Evolutionary conservation across 2,329 filamentous ascomycete species (phyloP), one percentile per base, ranked within the genome.

Genomic region (Pyrenochaeta sp.): DNA sequence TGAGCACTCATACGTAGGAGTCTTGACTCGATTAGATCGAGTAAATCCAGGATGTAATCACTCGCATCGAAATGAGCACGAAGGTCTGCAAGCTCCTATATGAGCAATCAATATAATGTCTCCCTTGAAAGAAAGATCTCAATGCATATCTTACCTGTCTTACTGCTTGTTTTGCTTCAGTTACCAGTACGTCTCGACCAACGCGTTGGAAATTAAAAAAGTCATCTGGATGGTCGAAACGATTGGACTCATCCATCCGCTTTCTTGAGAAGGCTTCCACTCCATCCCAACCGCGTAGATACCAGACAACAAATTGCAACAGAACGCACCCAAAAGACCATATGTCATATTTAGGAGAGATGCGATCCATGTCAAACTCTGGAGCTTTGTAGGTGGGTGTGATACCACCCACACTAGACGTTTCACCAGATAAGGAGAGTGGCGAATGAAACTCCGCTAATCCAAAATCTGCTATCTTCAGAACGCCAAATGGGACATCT

Each of bases 331-430:
- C 70, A 1, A 73, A 53, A 11, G 63, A 61, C 68, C 69, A 73
- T 2, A 72, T 60, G 32, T 79, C 76, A 17, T 74, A 75, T 1
- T 53, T 57, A 2, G 75, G 68, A 15, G 69, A 77, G 1, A 77
- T 68, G 2, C 58, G 59, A 2, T 40, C 39, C 0, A 49, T n/a
- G 3, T 69, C 67, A 18, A 70, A 68, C 18, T 79, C 78, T 4
- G 78, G 78, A 0, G 77, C 73, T 15, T 68, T 67, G 21, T 79
- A 79, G 0, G 77, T 77, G 4, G 66, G 69, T 0, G 69, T 48
- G 18, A 31, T 30, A 11, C 45, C 45, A 45, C 36, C 39, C 23
- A 33, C 10, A n/a, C 3, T 51, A 36, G 12, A 14, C 63, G 5
- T 44, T 51, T 1, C 62, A 61, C 6, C 63, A 29, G 1, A 67